Percentiles rank a stretch among this genome's conserved stretches.
Conservation (phyloP, 2,329 filamentous ascomycete genomes). For the Claviceps africana region DNA sequence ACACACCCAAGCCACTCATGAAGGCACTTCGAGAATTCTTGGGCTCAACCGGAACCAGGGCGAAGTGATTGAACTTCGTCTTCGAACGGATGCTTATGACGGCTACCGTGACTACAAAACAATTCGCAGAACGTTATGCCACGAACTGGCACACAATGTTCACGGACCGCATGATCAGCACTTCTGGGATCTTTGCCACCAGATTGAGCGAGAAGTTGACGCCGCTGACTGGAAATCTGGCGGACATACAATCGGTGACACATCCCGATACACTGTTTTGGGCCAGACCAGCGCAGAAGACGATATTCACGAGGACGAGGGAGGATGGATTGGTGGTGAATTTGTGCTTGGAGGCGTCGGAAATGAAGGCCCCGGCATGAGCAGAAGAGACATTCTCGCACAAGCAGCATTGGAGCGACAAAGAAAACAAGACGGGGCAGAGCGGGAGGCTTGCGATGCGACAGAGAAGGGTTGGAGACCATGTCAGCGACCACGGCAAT, state of each 20-base stretch:
- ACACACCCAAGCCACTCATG: slow-evolving; percentile 58
- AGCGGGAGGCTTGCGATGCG: slow-evolving; percentile 18
- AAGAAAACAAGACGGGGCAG: slow-evolving; percentile 18
- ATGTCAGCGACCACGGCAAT: slow-evolving; percentile 13
- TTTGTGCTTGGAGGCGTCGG: slow-evolving; percentile 53
- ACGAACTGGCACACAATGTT: slow-evolving; percentile 90
- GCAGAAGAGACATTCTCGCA: slow-evolving; percentile 60
- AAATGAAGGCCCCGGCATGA: slow-evolving; percentile 35
- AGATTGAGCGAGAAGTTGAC: slow-evolving; percentile 80
- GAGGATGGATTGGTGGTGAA: slow-evolving; percentile 66
- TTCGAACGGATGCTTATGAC: slow-evolving; percentile 88
- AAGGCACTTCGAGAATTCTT: slow-evolving; percentile 60
- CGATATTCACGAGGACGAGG: slow-evolving; percentile 49
- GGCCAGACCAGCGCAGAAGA: slow-evolving; percentile 33
- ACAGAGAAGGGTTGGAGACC: slow-evolving; percentile 17
- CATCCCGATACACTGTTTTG: slow-evolving; percentile 44
- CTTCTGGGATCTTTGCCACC: slow-evolving; percentile 80
- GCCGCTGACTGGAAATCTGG: slow-evolving; percentile 62
- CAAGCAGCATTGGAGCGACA: slow-evolving; percentile 26
- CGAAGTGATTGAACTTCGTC: slow-evolving; percentile 76
- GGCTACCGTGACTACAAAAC: slow-evolving; percentile 88
- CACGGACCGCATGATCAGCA: slow-evolving; percentile 67
- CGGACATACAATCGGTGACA: slow-evolving; percentile 51
- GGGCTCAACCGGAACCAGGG: slow-evolving; percentile 80
- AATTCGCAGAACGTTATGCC: slow-evolving; percentile 82